These are phyloP conservation scores for Penicillium odoratum DNA, from an alignment of 495 filamentous ascomycete genomes.

Conservation along the genomic window DNA sequence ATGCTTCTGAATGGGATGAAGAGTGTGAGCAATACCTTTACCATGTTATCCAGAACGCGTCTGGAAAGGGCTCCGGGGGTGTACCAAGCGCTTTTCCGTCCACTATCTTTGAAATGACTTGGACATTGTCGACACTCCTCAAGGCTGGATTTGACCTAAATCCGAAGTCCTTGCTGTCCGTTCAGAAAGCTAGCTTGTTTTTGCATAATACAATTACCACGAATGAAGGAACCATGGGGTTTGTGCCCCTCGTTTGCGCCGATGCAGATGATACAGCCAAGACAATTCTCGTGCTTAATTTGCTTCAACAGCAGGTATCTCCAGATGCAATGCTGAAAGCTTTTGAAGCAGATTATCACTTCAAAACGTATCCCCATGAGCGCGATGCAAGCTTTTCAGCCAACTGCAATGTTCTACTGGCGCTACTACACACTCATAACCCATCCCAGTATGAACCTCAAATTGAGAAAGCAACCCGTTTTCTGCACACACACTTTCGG, in stretches of 20 bases:
- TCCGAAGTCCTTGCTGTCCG: not conserved
- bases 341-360: slow-evolving; percentile 36
- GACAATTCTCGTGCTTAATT: slow-evolving; percentile 31
- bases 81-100: slow-evolving; percentile 27
- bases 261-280: slow-evolving; percentile 54
- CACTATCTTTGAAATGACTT: slow-evolving; percentile 43
- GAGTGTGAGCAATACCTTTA: slow-evolving; percentile 36
- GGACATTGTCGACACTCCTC: slow-evolving; percentile 20
- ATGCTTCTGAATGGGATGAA: slow-evolving; percentile 40
- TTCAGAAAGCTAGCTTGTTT: not conserved
- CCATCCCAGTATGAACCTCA: slow-evolving; percentile 2
- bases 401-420: slow-evolving; percentile 45
- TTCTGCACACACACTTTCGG: not conserved
- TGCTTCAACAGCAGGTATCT: slow-evolving; percentile 25
- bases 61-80: slow-evolving; percentile 31
- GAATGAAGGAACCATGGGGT: slow-evolving; percentile 22
- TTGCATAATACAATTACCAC: not conserved
- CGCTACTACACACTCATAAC: slow-evolving; percentile 27
- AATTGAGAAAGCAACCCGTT: slow-evolving; percentile 1
- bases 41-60: slow-evolving; percentile 25
- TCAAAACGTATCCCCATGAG: slow-evolving; percentile 42
- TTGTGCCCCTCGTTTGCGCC: slow-evolving; percentile 21
- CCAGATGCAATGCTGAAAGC: slow-evolving; percentile 30
- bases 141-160: slow-evolving; percentile 7
- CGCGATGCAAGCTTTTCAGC: slow-evolving; percentile 40